These are phyloP conservation scores for Mytilinidion resinicola DNA, from an alignment of 495 filamentous ascomycete species.

Conservation along the genomic window DNA sequence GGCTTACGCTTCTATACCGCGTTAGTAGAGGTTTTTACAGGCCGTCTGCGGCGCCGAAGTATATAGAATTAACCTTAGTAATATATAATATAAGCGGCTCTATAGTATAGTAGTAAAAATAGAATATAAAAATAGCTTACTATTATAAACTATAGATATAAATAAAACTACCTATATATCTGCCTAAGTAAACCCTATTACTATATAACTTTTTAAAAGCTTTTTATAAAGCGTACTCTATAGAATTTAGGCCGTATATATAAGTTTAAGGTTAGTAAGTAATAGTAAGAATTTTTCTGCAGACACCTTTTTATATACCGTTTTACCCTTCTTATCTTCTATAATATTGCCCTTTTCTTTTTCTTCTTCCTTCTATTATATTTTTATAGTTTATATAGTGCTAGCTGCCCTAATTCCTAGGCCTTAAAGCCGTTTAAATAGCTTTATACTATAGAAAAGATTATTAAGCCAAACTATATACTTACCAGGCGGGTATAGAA, in stretches of 20 bases:
- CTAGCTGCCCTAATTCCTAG: not conserved
- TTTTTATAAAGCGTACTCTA: not conserved
- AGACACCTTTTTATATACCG: not conserved
- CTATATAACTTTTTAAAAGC: not conserved
- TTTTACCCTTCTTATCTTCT: not conserved
- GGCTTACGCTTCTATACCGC: too few relatives aligned
- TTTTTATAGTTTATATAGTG: not conserved
- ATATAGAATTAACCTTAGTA: not conserved
- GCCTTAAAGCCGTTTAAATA: not conserved
- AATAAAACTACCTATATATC: not conserved
- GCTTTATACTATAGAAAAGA: not conserved
- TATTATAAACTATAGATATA: not conserved
- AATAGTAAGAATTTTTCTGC: not conserved
- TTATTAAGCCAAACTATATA: too few relatives aligned
- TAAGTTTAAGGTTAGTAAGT: not conserved
- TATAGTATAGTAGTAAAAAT: not conserved
- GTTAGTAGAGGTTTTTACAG: conserved; percentile 1
- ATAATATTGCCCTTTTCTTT: not conserved
- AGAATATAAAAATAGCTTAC: conserved; percentile 1
- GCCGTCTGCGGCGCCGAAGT: not conserved
- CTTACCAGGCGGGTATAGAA: not conserved
- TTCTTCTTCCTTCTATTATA: not conserved
- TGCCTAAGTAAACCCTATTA: not conserved
- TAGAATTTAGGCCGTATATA: not conserved
- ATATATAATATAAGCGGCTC: conserved; percentile 1